Evolutionary conservation across 176 grass and related monocot genomes (phyloP).

Genomic region (Bolboschoenus planiculmis): DNA sequence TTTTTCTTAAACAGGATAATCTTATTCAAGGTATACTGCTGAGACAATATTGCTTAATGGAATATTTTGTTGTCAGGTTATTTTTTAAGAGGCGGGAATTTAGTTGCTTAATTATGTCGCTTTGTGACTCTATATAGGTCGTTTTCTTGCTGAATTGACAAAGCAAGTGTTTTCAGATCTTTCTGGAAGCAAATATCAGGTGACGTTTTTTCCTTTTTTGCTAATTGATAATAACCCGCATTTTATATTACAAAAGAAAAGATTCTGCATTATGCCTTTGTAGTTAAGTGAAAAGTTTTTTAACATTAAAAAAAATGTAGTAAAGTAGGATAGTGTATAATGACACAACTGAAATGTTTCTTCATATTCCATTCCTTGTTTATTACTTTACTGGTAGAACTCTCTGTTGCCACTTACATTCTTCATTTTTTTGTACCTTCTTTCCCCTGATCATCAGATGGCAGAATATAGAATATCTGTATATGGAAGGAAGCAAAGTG

Average conservation of each 20-base stretch:
- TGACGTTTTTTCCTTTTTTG: conserved; percentile 24
- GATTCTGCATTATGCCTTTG: not conserved
- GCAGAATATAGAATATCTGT: conserved; percentile 98
- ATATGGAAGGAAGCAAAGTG: conserved; percentile 98
- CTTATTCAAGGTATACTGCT: conserved; percentile 89
- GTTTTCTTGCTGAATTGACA: conserved; percentile 88
- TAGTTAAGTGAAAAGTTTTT: conserved; percentile 6
- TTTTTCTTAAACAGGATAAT: conserved; percentile 98
- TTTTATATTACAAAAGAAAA: not conserved
- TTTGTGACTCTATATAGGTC: conserved; percentile 47
- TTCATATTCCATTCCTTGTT: conserved; percentile 1
- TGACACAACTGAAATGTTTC: not conserved
- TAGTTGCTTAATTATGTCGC: conserved; percentile 17
- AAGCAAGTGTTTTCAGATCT: conserved; percentile 96
- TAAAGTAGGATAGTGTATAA: conserved; percentile 7
- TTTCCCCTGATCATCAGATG: conserved; percentile 59
- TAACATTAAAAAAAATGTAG: not conserved
- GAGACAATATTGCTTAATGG: not conserved
- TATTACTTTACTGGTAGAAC: not conserved
- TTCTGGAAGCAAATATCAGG: conserved; percentile 96
- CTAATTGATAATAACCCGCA: not conserved
- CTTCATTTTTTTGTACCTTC: not conserved
- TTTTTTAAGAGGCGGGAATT: conserved; percentile 8
- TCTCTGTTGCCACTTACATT: not conserved
- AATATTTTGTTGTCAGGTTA: conserved; percentile 12